Base-by-base conservation (phyloP, 2,329 filamentous ascomycete genomes). In the Fusarium sulawesiense region DNA sequence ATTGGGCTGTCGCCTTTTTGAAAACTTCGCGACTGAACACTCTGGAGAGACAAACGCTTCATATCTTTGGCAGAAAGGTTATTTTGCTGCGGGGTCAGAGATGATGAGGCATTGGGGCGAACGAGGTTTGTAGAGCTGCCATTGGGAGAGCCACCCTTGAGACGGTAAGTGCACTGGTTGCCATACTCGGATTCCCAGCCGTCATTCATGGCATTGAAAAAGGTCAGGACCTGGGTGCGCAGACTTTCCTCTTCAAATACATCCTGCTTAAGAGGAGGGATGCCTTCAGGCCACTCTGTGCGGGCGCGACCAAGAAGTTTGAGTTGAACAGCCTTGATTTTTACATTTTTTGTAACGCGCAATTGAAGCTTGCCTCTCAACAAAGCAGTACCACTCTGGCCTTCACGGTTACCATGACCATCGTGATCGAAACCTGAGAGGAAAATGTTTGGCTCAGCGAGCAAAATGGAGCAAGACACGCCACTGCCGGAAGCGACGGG, bases 211-310 rank as follows among this genome's bases (percentile, higher is more conserved):
- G 92, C 91, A 75, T 98, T 97, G 84, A 98, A 99, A 78, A 98
- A 98, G 0, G 92, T 95, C 81, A 93, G 90, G 20, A 90, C 95
- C 76, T 98, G 94, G 42, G 92, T 95, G 80, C 97, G 91, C 64
- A 98, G 86, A 6, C 90, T 93, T 72, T 96, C 92, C 68, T 93
- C 92, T 77, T 98, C 94, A 74, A 89, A 91, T 56, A 93, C 89
- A 42, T 97, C 92, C 2, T 91, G 87, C 79, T 97, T 97, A 60
- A 91, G 87, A 0, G 94, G 94, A 5, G 96, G 95, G 30, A 98
- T 96, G 53, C 94, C 93, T 83, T 98, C 96, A 18, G 96, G 95
- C 96, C 96, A 99, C 77, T 97, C 94, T 2, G 96, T 98, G 69
- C 92, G 88, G 5, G 94, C 93, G 77, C 90, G 91, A 30, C 95